A percentile compares a stretch with the other conserved stretches of the same genome.
Evolutionary conservation across 768 basidiomycete genomes (phyloP).

Genomic region (Tylopilus sp.): DNA sequence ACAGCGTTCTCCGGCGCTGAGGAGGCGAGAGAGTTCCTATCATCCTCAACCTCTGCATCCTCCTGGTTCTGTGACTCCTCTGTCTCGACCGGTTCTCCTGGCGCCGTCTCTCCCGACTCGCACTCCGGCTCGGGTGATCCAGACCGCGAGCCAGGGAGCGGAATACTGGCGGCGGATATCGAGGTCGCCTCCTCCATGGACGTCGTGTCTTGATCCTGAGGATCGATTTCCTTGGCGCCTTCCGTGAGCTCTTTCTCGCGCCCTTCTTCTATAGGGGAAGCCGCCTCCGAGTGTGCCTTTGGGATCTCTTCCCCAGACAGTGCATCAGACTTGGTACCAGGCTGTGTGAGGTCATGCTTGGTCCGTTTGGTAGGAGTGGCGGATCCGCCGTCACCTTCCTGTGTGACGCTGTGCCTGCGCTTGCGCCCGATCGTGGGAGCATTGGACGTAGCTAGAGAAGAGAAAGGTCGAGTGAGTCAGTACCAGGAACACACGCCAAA

Average conservation of each 20-base stretch:
- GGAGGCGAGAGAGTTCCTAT: constrained; percentile 24
- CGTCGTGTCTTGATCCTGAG: constrained; percentile 40
- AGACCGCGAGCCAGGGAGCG: constrained; percentile 38
- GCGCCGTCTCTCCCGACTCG: constrained; percentile 6
- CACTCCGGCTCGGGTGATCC: constrained; percentile 19
- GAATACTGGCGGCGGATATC: constrained; percentile 31
- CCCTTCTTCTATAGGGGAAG: constrained; percentile 32
- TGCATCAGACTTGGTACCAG: constrained; percentile 26
- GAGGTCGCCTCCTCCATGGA: constrained; percentile 11
- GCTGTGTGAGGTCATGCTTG: constrained; percentile 21
- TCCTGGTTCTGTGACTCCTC: constrained; percentile 12
- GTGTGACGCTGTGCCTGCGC: constrained; percentile 54
- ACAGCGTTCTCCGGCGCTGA: constrained; percentile 10
- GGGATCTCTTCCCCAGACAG: constrained; percentile 15
- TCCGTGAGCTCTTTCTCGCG: constrained; percentile 69
- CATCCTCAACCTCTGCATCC: constrained; percentile 8
- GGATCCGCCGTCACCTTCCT: constrained; percentile 36
- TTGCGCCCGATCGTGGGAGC: constrained; percentile 68
- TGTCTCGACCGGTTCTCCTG: background rate
- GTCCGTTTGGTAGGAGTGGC: constrained; percentile 33
- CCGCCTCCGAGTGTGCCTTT: background rate
- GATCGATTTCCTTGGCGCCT: constrained; percentile 66
- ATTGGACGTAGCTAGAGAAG: constrained; percentile 64
- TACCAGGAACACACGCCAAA: constrained; percentile 2
- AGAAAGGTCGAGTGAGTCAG: constrained; percentile 13